Base-by-base conservation (phyloP, 2,329 filamentous ascomycete species). In the Colletotrichum agaves region DNA sequence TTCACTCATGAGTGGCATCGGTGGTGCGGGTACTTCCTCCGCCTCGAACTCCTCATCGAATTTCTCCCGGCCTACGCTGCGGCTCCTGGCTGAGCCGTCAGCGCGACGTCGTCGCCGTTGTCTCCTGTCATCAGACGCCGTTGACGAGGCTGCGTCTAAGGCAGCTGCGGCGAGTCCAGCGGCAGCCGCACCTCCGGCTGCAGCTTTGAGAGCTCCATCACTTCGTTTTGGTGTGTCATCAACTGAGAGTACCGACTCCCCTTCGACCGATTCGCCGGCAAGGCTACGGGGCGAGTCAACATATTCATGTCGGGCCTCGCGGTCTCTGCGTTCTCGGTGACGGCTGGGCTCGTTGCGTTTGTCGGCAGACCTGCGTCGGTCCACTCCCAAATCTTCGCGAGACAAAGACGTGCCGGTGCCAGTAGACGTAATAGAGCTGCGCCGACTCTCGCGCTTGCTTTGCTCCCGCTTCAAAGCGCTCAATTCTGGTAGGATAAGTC, bases 391-490 rank as follows among this genome's bases (percentile, higher is more conserved):
- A 5, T 88, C 87, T 50, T 88, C 86, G 68, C 81, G 79, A 6
- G 87, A 88, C 6, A 78, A 75, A 0, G 85, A 86, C 21, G 86
- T 69, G 19, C 61, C 64, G 27, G 70, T 87, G 27, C 81, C 84
- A 35, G 85, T 88, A 1, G 86, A 89, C 50, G 80, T 85, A 50
- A 85, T 75, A 35, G 92, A 94, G 65, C 90, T 90, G 62, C 88
- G 88, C 11, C 88, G 88, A 73, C 89, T 91, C 71, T 91, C 87
- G 70, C 91, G 89, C 71, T 91, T 91, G 77, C 93, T 94, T 77
- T 95, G 92, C 75, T 97, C 94, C 73, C 94, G 90, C 78, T 97
- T 98, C 61, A 99, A 83, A 10, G 94, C 93, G 73, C 93, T 95
- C 49, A 99, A 84, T 78, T 99, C 95, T 0, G 96, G 96, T 3